phyloP scores from a whole-genome alignment of 768 basidiomycete genomes.

The Kwoniella sp. region DNA sequence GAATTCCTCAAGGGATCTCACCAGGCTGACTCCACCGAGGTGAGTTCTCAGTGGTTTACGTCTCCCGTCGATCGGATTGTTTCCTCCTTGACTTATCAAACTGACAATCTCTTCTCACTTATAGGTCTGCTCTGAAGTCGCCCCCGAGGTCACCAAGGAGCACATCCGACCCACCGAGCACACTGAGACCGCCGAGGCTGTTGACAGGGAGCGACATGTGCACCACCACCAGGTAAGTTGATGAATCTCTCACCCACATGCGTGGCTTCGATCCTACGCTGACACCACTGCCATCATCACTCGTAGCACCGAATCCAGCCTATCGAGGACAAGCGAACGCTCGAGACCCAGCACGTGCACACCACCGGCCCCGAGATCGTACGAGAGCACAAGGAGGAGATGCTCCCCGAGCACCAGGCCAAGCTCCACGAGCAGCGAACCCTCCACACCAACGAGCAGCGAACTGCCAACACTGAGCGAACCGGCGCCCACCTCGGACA shows the following conservation, averaged over 20 bases:
- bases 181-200: slow-evolving; percentile 53
- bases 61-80: neutral
- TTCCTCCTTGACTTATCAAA: slow-evolving; percentile 5
- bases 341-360: slow-evolving; percentile 52
- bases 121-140: slow-evolving; percentile 55
- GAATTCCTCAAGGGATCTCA: slow-evolving; percentile 47
- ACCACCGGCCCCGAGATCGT: slow-evolving; percentile 48
- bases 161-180: slow-evolving; percentile 47
- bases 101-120: neutral
- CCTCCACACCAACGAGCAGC: slow-evolving; percentile 45
- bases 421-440: slow-evolving; percentile 54
- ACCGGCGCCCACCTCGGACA: slow-evolving; percentile 42
- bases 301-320: slow-evolving; percentile 57
- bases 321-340: slow-evolving; percentile 48
- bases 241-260: neutral
- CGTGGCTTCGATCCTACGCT: neutral
- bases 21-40: slow-evolving; percentile 54
- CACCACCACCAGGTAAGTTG: slow-evolving; percentile 49
- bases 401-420: slow-evolving; percentile 55
- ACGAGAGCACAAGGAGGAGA: slow-evolving; percentile 54
- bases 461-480: slow-evolving; percentile 41
- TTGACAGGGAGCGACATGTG: slow-evolving; percentile 57
- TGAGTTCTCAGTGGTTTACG: slow-evolving; percentile 5
- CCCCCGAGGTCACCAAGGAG: slow-evolving; percentile 56
- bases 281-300: slow-evolving; percentile 15